Base-by-base conservation (phyloP, 768 basidiomycete species). In the Mycena rebaudengoi region DNA sequence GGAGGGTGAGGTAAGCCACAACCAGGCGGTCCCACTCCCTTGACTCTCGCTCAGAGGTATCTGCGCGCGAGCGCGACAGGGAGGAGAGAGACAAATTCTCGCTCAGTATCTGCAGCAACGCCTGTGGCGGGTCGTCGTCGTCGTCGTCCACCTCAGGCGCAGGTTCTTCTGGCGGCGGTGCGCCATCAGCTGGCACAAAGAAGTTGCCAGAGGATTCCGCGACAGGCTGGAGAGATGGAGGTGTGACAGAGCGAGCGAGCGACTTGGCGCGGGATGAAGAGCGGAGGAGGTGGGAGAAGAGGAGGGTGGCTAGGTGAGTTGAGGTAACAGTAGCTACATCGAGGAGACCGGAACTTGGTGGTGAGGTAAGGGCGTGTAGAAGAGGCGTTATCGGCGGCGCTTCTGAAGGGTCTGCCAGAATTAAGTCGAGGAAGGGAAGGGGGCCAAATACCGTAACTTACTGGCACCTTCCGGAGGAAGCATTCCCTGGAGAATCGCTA, bases 21-120 rank as follows among this genome's bases (percentile, higher is more conserved):
- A 96, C 89, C 46, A 97, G 80, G 61, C 95, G 83, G 65, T 95
- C 95, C 95, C 96, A 98, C 70, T 98, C 96, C 49, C 91, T 81
- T 14, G 87, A 84, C 69, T 96, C 94, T 44, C 83, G 82, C 37
- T 88, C 88, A 6, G 89, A 88, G 23, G 87, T 82, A 67, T 90
- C 82, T 12, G 87, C 80, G 32, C 93, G 83, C 7, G 87, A 86
- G 23, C 91, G 88, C 26, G 91, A 91, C 45, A 99, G 77, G 67
- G 96, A 85, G 2, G 94, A 88, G 57, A 99, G 82, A 39, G 96
- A 94, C 23, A 99, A 79, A 73, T 98, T 95, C 62, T 98, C 98
- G 43, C 90, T 89, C 20, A 99, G 80, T n/a, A 91, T 85, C 56
- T 94, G 90, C 11, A 99, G 83, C 33, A 99, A 79, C 0, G 86